Percentiles rank a stretch among this genome's conserved stretches.
Conservation (phyloP, 257 asterid species). For the Fraxinus quadrangulata region DNA sequence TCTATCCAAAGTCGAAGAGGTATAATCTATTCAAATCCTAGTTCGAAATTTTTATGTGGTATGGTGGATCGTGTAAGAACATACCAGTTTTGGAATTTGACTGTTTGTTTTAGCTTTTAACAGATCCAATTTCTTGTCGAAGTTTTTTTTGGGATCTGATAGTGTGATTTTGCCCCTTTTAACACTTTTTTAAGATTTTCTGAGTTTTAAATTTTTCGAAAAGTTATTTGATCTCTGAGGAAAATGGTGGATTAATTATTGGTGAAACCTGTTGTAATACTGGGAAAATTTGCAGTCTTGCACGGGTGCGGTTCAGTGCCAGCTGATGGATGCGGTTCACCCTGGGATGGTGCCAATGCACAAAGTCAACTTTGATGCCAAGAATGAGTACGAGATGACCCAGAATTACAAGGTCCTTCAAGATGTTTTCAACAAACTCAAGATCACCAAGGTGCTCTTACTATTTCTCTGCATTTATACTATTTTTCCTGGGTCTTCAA, state of each 20-base stretch:
- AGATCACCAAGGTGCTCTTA: constrained; percentile 64
- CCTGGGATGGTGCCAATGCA: constrained; percentile 91
- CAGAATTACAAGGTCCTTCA: constrained; percentile 93
- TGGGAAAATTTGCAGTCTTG: constrained; percentile 54
- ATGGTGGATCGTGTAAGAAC: background rate
- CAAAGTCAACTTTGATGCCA: constrained; percentile 88
- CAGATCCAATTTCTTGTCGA: background rate
- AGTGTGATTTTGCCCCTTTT: background rate
- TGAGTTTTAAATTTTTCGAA: background rate
- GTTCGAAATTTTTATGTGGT: constrained; percentile 13
- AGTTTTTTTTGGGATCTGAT: background rate
- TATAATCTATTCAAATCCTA: constrained; percentile 18
- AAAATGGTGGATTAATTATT: background rate
- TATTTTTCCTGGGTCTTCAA: background rate
- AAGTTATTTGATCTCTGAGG: background rate
- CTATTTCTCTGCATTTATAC: background rate
- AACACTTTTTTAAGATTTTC: background rate
- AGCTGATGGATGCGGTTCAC: constrained; percentile 85
- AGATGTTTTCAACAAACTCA: constrained; percentile 83
- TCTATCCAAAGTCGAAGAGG: constrained; percentile 94
- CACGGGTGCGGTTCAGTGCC: constrained; percentile 89
- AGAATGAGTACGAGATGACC: constrained; percentile 84
- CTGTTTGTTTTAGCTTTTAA: background rate
- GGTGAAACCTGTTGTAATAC: background rate
- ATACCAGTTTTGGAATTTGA: background rate